Evolutionary conservation across 129 eudicot species (phyloP).

Genomic region (Calendula officinalis): DNA sequence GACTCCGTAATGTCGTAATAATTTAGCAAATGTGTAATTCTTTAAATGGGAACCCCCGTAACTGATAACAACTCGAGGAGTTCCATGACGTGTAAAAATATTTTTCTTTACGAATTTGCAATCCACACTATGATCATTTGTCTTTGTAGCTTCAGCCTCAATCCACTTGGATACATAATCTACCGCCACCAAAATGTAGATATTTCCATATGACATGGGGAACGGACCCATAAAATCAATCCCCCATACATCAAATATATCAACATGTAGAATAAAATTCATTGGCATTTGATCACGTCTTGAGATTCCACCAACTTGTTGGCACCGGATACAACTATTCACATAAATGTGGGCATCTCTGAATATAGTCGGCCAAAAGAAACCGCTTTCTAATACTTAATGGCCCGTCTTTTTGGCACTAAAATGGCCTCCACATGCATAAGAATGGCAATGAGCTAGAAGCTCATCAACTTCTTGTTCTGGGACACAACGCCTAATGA

Average conservation of each 20-base stretch:
- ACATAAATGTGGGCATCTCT: no score
- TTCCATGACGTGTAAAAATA: no score
- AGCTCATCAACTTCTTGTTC: not conserved
- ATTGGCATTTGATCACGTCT: no score
- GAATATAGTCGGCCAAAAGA: not conserved
- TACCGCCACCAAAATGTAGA: not conserved
- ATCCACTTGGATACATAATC: no score
- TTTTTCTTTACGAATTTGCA: no score
- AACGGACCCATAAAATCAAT: no score
- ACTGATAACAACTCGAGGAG: no score
- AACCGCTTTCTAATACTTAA: not conserved
- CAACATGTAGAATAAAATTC: not conserved
- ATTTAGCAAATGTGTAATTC: not conserved
- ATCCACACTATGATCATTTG: not conserved
- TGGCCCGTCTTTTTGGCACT: not conserved
- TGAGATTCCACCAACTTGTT: no score
- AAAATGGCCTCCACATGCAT: constrained; percentile 1
- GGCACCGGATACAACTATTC: no score
- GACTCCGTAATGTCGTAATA: no score
- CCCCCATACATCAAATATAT: not conserved
- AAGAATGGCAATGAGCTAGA: not conserved
- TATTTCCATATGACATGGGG: no score
- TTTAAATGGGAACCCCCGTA: constrained; percentile 6
- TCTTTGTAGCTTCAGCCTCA: not conserved
- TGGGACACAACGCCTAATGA: no score